phyloP scores from a whole-genome alignment of 139 green algal genomes.

The Asterochloris sp. region DNA sequence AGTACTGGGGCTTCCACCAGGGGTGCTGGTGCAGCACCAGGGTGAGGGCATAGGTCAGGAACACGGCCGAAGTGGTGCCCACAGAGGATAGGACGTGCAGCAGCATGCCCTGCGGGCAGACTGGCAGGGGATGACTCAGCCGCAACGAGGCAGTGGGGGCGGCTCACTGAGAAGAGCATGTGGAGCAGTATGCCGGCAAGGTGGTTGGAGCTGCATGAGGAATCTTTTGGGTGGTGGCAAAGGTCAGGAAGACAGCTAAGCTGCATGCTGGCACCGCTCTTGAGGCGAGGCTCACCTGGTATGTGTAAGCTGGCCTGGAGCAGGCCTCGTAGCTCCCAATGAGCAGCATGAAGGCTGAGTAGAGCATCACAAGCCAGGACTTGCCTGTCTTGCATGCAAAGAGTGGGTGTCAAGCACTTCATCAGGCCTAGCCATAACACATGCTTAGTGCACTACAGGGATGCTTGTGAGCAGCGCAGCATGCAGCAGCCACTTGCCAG shows the following conservation, averaged over 20 bases:
- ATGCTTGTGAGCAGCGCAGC: too few species aligned
- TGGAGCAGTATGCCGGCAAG: too few species aligned
- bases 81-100: slow-evolving; percentile 43
- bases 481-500: slow-evolving; percentile 26
- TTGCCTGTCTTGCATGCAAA: slow-evolving; percentile 43
- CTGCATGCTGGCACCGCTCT: not conserved
- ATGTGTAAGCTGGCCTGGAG: slow-evolving; percentile 48
- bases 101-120: slow-evolving; percentile 45
- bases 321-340: slow-evolving; percentile 65
- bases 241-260: not conserved
- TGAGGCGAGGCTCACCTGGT: slow-evolving; percentile 30
- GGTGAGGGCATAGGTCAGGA: slow-evolving; percentile 51
- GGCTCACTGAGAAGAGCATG: too few species aligned
- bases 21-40: slow-evolving; percentile 55
- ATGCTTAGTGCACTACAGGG: too few species aligned
- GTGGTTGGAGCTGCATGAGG: not conserved
- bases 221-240: not conserved
- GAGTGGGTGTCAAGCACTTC: slow-evolving; percentile 26
- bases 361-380: slow-evolving; percentile 52
- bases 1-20: slow-evolving; percentile 62
- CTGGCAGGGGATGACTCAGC: not conserved
- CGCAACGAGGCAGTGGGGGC: not conserved
- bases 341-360: slow-evolving; percentile 67
- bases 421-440: slow-evolving; percentile 35
- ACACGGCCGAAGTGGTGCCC: slow-evolving; percentile 20